These are phyloP conservation scores for Spiraea crenata DNA, from an alignment of 331 rosid species.

Conservation along the genomic window DNA sequence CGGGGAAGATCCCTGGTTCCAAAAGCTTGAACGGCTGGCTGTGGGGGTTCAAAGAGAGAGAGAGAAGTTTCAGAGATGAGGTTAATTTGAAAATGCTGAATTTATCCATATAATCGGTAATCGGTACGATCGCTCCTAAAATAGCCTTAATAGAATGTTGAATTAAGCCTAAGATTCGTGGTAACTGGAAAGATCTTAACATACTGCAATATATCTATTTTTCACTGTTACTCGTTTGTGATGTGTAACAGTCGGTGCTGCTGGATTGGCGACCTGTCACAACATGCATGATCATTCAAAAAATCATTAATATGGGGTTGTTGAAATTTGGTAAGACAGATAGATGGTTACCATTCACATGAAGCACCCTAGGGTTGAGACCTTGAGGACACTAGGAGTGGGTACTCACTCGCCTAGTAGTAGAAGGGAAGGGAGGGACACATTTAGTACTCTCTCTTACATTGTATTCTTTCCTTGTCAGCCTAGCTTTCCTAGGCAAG, in stretches of 20 bases:
- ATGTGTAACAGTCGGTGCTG: neutral
- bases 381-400: neutral
- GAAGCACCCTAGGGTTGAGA: neutral
- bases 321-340: neutral
- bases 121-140: no score
- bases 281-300: neutral
- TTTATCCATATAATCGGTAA: no score
- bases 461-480: neutral
- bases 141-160: neutral
- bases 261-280: neutral
- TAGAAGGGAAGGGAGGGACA: constrained; percentile 52
- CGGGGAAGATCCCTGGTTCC: no score
- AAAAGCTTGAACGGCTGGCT: no score
- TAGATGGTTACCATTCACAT: neutral
- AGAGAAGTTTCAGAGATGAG: no score
- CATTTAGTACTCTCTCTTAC: constrained; percentile 48
- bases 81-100: no score
- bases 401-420: constrained; percentile 9
- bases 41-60: no score
- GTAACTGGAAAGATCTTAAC: neutral
- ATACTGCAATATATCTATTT: no score
- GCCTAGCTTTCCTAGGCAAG: neutral
- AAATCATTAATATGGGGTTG: neutral
- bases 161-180: neutral
- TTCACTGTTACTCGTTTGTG: neutral